Base-by-base conservation (phyloP, 441 rosid species). In the Corymbia calophylla region DNA sequence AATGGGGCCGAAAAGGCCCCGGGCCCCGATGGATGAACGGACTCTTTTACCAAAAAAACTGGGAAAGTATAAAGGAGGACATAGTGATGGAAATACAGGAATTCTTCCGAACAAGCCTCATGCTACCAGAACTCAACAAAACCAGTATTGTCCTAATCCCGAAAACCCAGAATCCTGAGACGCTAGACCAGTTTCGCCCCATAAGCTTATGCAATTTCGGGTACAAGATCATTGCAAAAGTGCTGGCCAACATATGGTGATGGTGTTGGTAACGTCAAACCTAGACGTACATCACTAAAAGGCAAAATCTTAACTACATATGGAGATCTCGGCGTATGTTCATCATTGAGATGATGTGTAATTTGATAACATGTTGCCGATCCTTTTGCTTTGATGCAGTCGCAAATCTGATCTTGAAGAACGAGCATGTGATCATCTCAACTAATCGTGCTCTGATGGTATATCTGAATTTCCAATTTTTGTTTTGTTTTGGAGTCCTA, bases 311-410 rank as follows among this genome's bases (percentile, higher is more conserved):
- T 25, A 58, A 58, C 15, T 58, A 58, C 11, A 25, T 58, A 58
- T 25, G 25, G 64, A 25, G n/a, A 58, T 58, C 0, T 6, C 3
- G 1, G 11, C 3, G 0, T 58, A 6, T 25, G 1, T 29, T 58
- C 1, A 0, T 58, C 11, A 58, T 25, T 58, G 14, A 58, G 5
- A 25, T 58, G 15, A 58, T 58, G 64, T 58, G 3, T 58, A 29
- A 58, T 58, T 58, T 0, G 25, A 3, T 58, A 21, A 58, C 25
- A 25, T 0, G 11, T 58, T 14, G 25, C 11, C 0, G 3, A 58
- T 58, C n/a, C 25, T 58, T 58, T 58, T 14, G 9, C 64, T 58
- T 25, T 0, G 1, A 58, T 58, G 64, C 15, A 58, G 11, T 25
- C 64, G 10, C 0, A 25, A 25, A 0, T 25, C 14, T 10, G 1